phyloP scores from a whole-genome alignment of 768 basidiomycete species.

The Mycena leptocephala region DNA sequence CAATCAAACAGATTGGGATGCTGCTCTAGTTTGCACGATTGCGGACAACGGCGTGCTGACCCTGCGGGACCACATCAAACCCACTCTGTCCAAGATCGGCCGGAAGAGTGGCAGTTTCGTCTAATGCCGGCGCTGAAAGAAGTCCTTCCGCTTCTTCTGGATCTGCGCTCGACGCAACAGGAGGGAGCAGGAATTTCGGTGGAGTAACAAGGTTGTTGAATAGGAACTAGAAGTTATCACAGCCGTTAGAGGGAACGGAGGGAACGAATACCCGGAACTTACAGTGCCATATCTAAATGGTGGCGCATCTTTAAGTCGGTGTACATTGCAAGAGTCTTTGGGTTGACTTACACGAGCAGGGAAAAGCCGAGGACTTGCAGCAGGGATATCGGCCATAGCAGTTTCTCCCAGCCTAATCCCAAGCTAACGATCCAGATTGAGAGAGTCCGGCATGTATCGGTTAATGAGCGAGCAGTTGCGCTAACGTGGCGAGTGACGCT shows the following conservation, averaged over 20 bases:
- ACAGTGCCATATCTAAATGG: conserved; percentile 87
- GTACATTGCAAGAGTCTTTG: conserved; percentile 25
- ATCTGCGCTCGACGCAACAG: conserved; percentile 57
- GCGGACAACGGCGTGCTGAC: conserved; percentile 51
- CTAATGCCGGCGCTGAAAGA: conserved; percentile 62
- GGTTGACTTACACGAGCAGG: conserved; percentile 83
- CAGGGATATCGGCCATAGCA: conserved; percentile 86
- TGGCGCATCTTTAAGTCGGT: conserved; percentile 11
- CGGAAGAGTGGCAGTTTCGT: conserved; percentile 89
- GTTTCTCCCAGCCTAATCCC: conserved; percentile 90
- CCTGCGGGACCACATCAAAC: conserved; percentile 83
- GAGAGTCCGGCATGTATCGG: conserved; percentile 96
- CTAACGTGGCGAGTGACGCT: conserved; percentile 95
- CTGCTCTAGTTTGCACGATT: not conserved
- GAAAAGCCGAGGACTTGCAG: conserved; percentile 90
- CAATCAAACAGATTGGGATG: not conserved
- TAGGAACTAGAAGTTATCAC: conserved; percentile 78
- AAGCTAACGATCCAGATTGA: conserved; percentile 97
- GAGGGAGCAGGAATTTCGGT: conserved; percentile 73
- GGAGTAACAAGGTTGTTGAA: conserved; percentile 88
- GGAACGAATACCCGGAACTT: conserved; percentile 41
- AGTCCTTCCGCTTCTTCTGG: conserved; percentile 74
- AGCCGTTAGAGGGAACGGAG: conserved; percentile 26
- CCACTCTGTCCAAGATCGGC: conserved; percentile 88
- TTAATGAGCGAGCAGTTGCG: conserved; percentile 92